phyloP scores from a whole-genome alignment of 306 rosid species.

The Malus sylvestris region DNA sequence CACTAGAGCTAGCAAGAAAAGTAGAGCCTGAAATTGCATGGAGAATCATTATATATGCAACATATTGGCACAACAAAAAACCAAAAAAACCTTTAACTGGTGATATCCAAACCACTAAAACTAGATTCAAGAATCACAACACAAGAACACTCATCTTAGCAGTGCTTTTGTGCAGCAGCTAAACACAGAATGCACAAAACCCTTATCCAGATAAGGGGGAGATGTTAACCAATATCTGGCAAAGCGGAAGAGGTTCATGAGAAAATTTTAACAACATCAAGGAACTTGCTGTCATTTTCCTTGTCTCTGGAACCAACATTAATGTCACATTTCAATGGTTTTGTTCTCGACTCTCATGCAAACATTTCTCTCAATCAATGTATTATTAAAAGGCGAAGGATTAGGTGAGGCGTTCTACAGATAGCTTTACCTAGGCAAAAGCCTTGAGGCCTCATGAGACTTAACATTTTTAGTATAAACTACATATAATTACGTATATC shows the following conservation, averaged over 20 bases:
- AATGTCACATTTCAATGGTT: neutral
- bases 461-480: too few species aligned
- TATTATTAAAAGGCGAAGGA: too few species aligned
- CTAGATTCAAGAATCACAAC: neutral
- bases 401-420: too few species aligned
- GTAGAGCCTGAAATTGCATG: constrained; percentile 62
- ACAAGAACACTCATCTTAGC: neutral
- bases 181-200: neutral
- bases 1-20: constrained; percentile 77
- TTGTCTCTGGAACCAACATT: neutral
- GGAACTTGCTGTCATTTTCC: neutral
- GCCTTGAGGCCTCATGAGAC: too few species aligned
- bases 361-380: neutral
- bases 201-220: neutral
- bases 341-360: neutral
- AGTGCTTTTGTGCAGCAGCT: neutral
- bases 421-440: too few species aligned
- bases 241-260: neutral
- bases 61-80: neutral
- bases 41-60: constrained; percentile 8
- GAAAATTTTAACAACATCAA: neutral
- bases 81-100: neutral
- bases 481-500: too few species aligned
- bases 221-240: neutral
- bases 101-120: neutral